Evolutionary conservation across 164 flowering plant species (phyloP), one percentile per base, ranked within the genome.

Genomic region (Brasenia schreberi): DNA sequence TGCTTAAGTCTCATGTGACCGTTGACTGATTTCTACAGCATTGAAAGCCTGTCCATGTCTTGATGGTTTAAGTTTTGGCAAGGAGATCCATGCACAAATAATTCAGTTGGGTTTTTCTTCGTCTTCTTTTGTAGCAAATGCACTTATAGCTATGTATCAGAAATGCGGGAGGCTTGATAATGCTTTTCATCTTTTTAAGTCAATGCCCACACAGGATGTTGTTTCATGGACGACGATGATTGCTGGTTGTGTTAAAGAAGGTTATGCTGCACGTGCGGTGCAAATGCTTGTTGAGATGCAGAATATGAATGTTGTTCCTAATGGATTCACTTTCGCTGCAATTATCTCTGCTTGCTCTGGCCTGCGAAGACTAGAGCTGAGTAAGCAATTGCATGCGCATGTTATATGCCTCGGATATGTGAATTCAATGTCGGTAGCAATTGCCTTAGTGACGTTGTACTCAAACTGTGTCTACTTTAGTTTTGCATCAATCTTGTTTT

Each of bases 31-130:
- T 73, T 89, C 96, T 9, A 89, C 78, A 70, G 95, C 83, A 0
- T 78, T 83, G 76, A 92, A 92, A 78, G 95, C 91, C 27, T 87
- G 90, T 80, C 89, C 91, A n/a, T 85, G 75, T 66, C 75, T 67
- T 19, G 70, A 84, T 71, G 70, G 71, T 56, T 18, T 87, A 69
- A 75, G 73, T 39, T 69, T 56, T 66, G 97, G 96, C 27, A 87
- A 72, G 72, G 92, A 77, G 58, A 83, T 91, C 44, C 97, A 89
- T 64, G 68, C 87, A 4, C 81, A 75, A 43, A 63, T 82, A 0
- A 64, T 88, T 59, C 86, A 83, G 78, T 75, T 68, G n/a, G 87
- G 95, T 3, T 79, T 88, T 49, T 76, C 80, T 77, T 72, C 67
- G 19, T 74, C 61, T 64, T 81, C 91, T 0, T 89, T 74, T 72